These are phyloP conservation scores for Eutrema japonicum DNA, from an alignment of 345 rosid species.

Conservation along the genomic window DNA sequence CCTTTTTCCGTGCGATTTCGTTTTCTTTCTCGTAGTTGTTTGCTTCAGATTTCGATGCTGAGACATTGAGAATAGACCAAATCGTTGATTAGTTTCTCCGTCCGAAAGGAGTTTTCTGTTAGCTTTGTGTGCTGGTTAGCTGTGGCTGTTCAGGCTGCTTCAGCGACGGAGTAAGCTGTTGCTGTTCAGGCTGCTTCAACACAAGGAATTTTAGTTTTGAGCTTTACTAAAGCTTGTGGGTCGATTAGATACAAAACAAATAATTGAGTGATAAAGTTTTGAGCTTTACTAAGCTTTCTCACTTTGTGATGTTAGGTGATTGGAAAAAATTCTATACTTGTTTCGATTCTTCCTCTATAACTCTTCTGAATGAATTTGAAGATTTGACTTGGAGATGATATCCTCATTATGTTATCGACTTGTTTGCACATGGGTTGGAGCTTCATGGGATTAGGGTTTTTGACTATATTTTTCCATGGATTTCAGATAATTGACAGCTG, in stretches of 20 bases:
- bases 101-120: background rate
- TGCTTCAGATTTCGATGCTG: slow-evolving; percentile 30
- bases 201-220: too few species aligned
- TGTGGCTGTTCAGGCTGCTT: slow-evolving; percentile 19
- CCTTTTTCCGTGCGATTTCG: background rate
- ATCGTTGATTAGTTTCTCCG: slow-evolving; percentile 11
- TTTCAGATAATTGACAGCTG: slow-evolving; percentile 27
- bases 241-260: too few species aligned
- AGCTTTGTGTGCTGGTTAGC: slow-evolving; percentile 20
- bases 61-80: slow-evolving; percentile 17
- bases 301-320: too few species aligned
- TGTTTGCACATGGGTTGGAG: too few species aligned
- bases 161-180: slow-evolving; percentile 18
- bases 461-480: background rate
- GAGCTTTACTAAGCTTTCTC: too few species aligned
- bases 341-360: too few species aligned
- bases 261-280: too few species aligned
- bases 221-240: background rate
- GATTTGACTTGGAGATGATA: too few species aligned
- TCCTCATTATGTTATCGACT: too few species aligned
- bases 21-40: background rate
- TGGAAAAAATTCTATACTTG: too few species aligned
- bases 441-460: background rate
- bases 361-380: too few species aligned
- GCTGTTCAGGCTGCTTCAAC: too few species aligned